Base-by-base conservation (phyloP, 768 basidiomycete species). In the Lactifluus hygrophoroides region DNA sequence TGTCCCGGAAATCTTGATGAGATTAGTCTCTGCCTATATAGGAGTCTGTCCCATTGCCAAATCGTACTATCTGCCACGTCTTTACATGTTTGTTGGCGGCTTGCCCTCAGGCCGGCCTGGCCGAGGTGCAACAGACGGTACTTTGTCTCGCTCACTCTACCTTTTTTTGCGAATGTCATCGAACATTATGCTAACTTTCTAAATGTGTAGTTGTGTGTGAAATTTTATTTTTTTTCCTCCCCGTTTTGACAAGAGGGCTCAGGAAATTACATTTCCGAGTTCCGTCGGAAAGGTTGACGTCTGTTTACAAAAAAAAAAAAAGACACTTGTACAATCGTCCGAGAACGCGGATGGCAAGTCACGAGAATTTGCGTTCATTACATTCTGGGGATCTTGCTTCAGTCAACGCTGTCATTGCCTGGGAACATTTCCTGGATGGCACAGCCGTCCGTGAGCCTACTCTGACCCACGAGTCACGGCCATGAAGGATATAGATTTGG, bases 71-170 rank as follows among this genome's bases (percentile, higher is more conserved):
- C 32, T 32, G n/a, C n/a, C n/a, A n/a, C n/a, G n/a, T n/a, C n/a
- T n/a, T n/a, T 40, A 99, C 80, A 99, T 99, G 96, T 99, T 99
- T 74, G 94, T 99, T 70, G 96, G 96, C 63, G 96, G 96, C 65
- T 80, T 99, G 65, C 96, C 98, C 76, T 99, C n/a, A n/a, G n/a
- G n/a, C n/a, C n/a, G n/a, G n/a, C n/a, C n/a, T n/a, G n/a, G n/a
- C n/a, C n/a, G 96, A 95, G 95, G 97, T 74, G 98, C 96, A 21
- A 42, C 40, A 42, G 40, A 42, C 10, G 40, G 40, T 42, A 21
- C 73, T 67, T 69, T 49, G 64, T 65, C 55, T 68, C 70, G 66
- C 65, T 71, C 73, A 72, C 67, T 72, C 70, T 51, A 17, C 42
- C 21, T 35, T 60, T n/a, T n/a, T 3, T 43, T 55, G 44, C 34